Conservation (phyloP, 371 early-diverging fungal genomes). For the Haplosporangium sp. region DNA sequence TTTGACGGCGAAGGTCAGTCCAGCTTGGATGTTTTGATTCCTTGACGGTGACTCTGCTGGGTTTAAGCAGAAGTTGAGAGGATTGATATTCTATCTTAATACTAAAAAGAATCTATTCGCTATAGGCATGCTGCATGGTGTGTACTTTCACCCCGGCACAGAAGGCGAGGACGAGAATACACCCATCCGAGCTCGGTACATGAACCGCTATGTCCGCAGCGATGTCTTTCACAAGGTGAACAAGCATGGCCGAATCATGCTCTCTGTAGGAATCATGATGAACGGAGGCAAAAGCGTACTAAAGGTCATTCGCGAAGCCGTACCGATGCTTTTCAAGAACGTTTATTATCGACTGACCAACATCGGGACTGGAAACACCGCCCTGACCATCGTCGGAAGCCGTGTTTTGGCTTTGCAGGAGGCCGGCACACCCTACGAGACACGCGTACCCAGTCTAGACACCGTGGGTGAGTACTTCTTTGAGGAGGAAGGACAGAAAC, state of each 20-base stretch:
- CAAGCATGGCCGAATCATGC: conserved; percentile 14
- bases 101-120: not conserved
- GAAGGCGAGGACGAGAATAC: conserved; percentile 9
- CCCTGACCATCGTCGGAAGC: conserved; percentile 14
- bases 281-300: conserved; percentile 3
- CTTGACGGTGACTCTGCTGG: too few species aligned
- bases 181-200: conserved; percentile 37
- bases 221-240: conserved; percentile 36
- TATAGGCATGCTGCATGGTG: conserved; percentile 51
- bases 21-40: too few species aligned
- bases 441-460: conserved; percentile 28
- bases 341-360: conserved; percentile 7
- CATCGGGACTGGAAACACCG: conserved; percentile 29
- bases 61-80: too few species aligned
- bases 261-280: conserved; percentile 30
- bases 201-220: conserved; percentile 45
- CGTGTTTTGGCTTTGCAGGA: conserved; percentile 41
- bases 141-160: conserved; percentile 31
- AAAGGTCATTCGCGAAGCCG: not conserved
- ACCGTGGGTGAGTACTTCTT: conserved; percentile 45
- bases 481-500: conserved; percentile 27
- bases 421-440: conserved; percentile 27
- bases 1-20: conserved; percentile 45
- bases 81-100: too few species aligned
- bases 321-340: conserved; percentile 10